Conservation (phyloP, 164 flowering plant species). For the Dillenia suffruticosa region DNA sequence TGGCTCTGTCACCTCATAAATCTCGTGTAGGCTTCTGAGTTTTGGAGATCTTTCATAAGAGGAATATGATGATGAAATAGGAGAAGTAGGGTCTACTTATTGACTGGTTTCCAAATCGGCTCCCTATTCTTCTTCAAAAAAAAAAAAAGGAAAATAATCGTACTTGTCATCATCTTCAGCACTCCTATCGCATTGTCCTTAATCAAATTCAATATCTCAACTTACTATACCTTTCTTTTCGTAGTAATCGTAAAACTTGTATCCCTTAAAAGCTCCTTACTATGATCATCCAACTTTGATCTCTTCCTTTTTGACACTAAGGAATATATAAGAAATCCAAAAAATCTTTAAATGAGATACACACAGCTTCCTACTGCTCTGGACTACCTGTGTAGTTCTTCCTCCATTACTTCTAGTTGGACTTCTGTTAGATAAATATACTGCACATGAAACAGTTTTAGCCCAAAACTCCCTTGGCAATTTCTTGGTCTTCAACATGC, state of each 20-base stretch:
- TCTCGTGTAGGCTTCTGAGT: background rate
- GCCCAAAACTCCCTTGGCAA: conserved; percentile 9
- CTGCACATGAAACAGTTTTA: conserved; percentile 5
- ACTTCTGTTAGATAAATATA: conserved; percentile 8
- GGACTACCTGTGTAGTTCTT: conserved; percentile 6
- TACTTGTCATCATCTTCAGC: no score
- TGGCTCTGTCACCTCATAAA: background rate
- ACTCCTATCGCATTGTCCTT: conserved; percentile 2
- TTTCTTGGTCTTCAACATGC: background rate
- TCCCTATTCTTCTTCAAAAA: background rate
- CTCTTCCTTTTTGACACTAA: background rate
- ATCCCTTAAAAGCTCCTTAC: background rate
- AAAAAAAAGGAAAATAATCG: no score
- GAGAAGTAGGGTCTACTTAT: no score
- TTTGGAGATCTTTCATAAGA: no score
- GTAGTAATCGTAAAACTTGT: no score
- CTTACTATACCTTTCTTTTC: conserved; percentile 1
- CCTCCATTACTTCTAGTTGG: background rate
- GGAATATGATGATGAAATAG: no score
- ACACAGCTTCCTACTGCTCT: conserved; percentile 1
- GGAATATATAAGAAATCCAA: conserved; percentile 6
- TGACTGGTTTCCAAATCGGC: no score
- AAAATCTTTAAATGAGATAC: background rate
- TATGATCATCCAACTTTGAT: background rate
- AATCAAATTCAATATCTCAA: conserved; percentile 6